These are phyloP conservation scores for Curvularia spicifera DNA, from an alignment of 2,329 filamentous ascomycete species.

Conservation along the genomic window DNA sequence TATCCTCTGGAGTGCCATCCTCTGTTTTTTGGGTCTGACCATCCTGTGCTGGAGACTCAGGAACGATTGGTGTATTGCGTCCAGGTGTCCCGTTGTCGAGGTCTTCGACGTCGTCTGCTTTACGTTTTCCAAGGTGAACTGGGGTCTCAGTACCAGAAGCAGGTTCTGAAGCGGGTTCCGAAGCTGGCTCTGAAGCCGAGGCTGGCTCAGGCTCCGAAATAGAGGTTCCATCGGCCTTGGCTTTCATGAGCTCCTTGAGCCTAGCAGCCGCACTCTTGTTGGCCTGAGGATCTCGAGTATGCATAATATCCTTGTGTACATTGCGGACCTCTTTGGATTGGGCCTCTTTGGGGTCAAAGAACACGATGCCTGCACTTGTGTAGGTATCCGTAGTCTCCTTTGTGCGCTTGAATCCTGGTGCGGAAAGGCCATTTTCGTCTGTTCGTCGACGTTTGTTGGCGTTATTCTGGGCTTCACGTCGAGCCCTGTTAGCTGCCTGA, in stretches of 20 bases:
- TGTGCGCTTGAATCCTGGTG: constrained; percentile 40
- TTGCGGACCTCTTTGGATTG: constrained; percentile 51
- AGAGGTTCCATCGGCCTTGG: constrained; percentile 43
- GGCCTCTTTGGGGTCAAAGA: constrained; percentile 48
- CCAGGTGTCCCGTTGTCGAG: constrained; percentile 66
- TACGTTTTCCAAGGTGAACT: constrained; percentile 74
- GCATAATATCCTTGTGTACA: constrained; percentile 86
- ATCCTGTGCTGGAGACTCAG: constrained; percentile 55
- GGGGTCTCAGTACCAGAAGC: constrained; percentile 47
- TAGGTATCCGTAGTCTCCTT: constrained; percentile 48
- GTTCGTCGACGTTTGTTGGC: constrained; percentile 37
- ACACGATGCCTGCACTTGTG: constrained; percentile 42
- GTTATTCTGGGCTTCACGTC: constrained; percentile 58
- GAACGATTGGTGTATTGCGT: constrained; percentile 61
- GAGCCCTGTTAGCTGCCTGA: constrained; percentile 71
- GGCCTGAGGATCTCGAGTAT: constrained; percentile 74
- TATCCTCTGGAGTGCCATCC: constrained; percentile 75
- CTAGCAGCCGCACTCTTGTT: constrained; percentile 95
- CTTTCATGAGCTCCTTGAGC: constrained; percentile 74
- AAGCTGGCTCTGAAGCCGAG: constrained; percentile 28
- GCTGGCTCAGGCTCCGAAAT: constrained; percentile 35
- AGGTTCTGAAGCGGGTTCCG: constrained; percentile 34
- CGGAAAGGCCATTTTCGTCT: constrained; percentile 38
- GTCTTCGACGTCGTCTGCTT: constrained; percentile 72
- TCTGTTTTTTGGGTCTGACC: constrained; percentile 39